Conservation (phyloP, 2,329 filamentous ascomycete genomes). For the Dactylellina parvicollis region DNA sequence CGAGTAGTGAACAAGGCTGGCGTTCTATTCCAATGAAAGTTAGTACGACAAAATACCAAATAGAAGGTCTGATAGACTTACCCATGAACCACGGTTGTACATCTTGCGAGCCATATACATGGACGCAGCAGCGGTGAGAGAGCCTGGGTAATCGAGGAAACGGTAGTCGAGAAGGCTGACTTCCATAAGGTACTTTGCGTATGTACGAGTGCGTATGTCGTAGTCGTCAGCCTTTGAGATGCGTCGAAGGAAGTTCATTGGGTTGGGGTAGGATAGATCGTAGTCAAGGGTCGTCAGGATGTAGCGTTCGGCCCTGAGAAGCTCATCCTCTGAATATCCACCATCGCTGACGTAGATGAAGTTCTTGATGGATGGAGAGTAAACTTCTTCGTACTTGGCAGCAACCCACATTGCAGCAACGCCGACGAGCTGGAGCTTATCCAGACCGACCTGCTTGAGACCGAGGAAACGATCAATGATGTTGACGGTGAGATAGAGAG, state of each 20-base stretch:
- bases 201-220: constrained; percentile 94
- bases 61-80: constrained; percentile 64
- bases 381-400: constrained; percentile 97
- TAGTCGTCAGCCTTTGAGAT: constrained; percentile 99
- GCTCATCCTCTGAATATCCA: constrained; percentile 93
- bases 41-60: constrained; percentile 31
- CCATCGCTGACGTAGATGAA: constrained; percentile 97
- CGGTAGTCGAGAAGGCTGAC: constrained; percentile 95
- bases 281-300: constrained; percentile 91
- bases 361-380: constrained; percentile 95
- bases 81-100: constrained; percentile 89
- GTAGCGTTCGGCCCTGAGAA: constrained; percentile 95
- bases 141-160: constrained; percentile 88
- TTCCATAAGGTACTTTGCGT: constrained; percentile 97
- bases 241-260: constrained; percentile 98
- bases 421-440: constrained; percentile 93
- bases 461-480: constrained; percentile 98
- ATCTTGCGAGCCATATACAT: constrained; percentile 96
- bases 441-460: constrained; percentile 91
- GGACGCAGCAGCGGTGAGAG: constrained; percentile 86
- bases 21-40: constrained; percentile 70
- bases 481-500: constrained; percentile 95
- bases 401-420: constrained; percentile 99
- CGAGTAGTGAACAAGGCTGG: constrained; percentile 86
- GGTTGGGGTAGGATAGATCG: constrained; percentile 97